phyloP scores from a whole-genome alignment of 1,139 yeast genomes.

The Wickerhamomyces sp. region DNA sequence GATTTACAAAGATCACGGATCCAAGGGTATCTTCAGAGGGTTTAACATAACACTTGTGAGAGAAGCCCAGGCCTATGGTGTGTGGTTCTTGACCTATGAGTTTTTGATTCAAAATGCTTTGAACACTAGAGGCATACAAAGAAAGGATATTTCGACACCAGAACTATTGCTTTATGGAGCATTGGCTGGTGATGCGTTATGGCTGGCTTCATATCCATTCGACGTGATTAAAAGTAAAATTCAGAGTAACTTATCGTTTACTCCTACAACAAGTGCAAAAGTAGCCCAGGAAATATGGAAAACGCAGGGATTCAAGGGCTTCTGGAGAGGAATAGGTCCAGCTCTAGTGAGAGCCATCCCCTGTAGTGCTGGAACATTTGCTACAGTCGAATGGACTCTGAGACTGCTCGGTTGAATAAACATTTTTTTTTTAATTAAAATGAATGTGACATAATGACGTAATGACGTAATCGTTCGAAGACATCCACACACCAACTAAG shows the following conservation, averaged over 20 bases:
- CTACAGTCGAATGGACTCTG: conserved; percentile 84
- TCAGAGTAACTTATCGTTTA: conserved; percentile 67
- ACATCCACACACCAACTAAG: not conserved
- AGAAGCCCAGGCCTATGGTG: conserved; percentile 79
- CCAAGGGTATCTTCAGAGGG: conserved; percentile 84
- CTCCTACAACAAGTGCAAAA: conserved; percentile 36
- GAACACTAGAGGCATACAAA: conserved; percentile 38
- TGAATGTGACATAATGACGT: not conserved
- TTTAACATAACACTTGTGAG: conserved; percentile 53
- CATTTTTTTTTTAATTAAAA: not conserved
- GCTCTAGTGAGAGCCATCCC: conserved; percentile 94
- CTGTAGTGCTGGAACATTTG: conserved; percentile 93
- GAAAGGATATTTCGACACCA: conserved; percentile 35
- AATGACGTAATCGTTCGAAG: not conserved
- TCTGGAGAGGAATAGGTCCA: conserved; percentile 85
- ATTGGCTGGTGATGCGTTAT: conserved; percentile 78
- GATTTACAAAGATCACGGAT: conserved; percentile 49
- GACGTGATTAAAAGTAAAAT: conserved; percentile 83
- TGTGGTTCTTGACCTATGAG: conserved; percentile 77
- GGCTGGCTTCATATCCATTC: conserved; percentile 78
- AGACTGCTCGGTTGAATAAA: conserved; percentile 40
- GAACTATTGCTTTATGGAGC: conserved; percentile 84
- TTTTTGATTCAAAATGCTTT: conserved; percentile 45
- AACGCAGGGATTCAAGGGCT: conserved; percentile 64
- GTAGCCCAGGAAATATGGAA: conserved; percentile 52